Evolutionary conservation across 2,329 filamentous ascomycete genomes (phyloP), one percentile per base, ranked within the genome.

Genomic region (Diaporthe ampelina): DNA sequence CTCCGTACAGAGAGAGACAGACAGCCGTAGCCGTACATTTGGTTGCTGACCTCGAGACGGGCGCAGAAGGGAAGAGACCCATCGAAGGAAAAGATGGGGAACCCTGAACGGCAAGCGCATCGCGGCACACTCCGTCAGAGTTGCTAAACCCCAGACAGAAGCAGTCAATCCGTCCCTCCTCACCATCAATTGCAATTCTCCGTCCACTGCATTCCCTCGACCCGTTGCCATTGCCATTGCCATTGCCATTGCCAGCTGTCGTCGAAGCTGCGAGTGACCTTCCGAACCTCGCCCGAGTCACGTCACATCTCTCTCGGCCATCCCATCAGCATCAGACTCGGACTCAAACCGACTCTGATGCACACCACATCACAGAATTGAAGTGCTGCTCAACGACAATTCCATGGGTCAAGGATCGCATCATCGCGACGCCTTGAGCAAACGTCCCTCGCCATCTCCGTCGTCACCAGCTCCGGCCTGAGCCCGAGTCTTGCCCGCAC

Each of bases 81-180:
- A 67, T 54, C 17, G 58, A 72, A 63, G 70, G 24, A 69, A 70
- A 73, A 75, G 63, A 75, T 70, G 74, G 63, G 71, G 48, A 67
- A 73, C 71, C 56, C 40, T 59, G 68, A 70, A 24, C 26, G 57
- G 29, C 52, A 32, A n/a, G 19, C 67, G 54, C 40, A 24, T 9
- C 35, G 19, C 58, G 19, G 40, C 68, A 56, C 52, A 70, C 32
- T 9, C 61, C 19, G 21, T 65, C 19, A 45, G 26, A 50, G 21
- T n/a, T 32, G 40, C 19, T 13, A 35, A 26, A 65, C 61, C 40
- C 24, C 26, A 10, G 59, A 50, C 43, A 50, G 24, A 37, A 29
- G 3, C 7, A 43, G 24, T n/a, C 24, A 15, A 29, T n/a, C 59
- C 15, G 26, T 48, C 40, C 7, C 59, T 24, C 43, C n/a, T 65